Evolutionary conservation across 2,329 filamentous ascomycete genomes (phyloP), one percentile per base, ranked within the genome.

Genomic region (Hymenotorrendiella dingleyae): DNA sequence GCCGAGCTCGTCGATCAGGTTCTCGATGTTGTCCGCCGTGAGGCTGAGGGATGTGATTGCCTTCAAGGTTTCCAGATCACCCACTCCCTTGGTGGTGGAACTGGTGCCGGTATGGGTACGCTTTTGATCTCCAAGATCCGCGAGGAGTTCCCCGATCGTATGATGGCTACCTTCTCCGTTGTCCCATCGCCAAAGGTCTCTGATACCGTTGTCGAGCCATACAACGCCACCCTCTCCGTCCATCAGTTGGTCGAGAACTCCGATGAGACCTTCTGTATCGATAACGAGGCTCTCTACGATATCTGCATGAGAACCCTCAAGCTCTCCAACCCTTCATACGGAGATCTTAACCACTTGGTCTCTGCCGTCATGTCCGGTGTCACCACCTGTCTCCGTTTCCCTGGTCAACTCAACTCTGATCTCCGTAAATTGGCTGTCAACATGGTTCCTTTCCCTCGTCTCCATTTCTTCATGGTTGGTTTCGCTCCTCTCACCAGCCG

Each of bases 401-500:
- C 93, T 45, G 93, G 93, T 68, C 93, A 98, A 80, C 85, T 98
- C 59, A 98, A 98, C 86, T 98, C 93, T 67, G 93, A 98, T 70
- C 86, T 98, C 60, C 89, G 93, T 76, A 98, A 98, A 80, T 76
- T 98, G 65, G 93, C 93, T 59, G 93, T 98, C 72, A 98, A 98
- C 87, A 98, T 98, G 79, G 93, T 98, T 73, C 93, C 93, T 53
- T 98, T 98, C 86, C 93, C 93, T 59, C 93, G 93, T 89, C 88
- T 98, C 54, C 93, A 98, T 75, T 98, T 98, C 84, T 98, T 98
- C 84, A 98, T 98, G 93, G 93, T 98, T 68, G 93, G 93, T 70
- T 98, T 98, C 69, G 91, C 93, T 71, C 93, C 93, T 67, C 81
- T 98, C 64, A 98, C 93, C 69, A 94, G 88, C 73, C 84, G 85